Evolutionary conservation across 495 filamentous ascomycete species (phyloP).

Genomic region (Umbilicaria muhlenbergii): DNA sequence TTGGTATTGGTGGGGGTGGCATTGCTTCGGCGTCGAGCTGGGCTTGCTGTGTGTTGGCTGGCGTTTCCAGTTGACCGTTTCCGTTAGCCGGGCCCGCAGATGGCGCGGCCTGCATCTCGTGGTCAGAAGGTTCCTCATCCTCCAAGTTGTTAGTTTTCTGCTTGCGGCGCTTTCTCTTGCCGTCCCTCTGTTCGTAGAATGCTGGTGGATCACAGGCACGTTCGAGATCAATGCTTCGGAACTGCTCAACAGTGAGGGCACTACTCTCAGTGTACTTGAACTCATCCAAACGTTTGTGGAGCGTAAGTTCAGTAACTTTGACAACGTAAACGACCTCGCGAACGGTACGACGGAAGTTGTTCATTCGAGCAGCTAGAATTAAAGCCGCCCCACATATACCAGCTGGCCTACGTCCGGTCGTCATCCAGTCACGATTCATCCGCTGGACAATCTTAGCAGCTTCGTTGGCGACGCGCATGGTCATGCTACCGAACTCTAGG

Average conservation of each 20-base stretch:
- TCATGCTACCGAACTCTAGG: slow-evolving; percentile 70
- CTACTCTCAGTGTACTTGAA: slow-evolving; percentile 72
- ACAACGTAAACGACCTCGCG: slow-evolving; percentile 92
- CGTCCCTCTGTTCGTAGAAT: slow-evolving; percentile 46
- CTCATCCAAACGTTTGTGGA: slow-evolving; percentile 76
- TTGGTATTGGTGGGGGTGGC: slow-evolving; percentile 14
- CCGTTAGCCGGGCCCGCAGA: slow-evolving; percentile 1
- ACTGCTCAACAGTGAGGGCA: slow-evolving; percentile 71
- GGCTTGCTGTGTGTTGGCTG: slow-evolving; percentile 6
- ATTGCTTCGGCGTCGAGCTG: slow-evolving; percentile 9
- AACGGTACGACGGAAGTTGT: slow-evolving; percentile 85
- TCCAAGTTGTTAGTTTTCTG: slow-evolving; percentile 21
- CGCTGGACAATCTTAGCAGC: slow-evolving; percentile 72
- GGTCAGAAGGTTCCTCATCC: slow-evolving; percentile 15
- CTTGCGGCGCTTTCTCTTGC: slow-evolving; percentile 25
- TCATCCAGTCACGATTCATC: slow-evolving; percentile 95
- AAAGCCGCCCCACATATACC: slow-evolving; percentile 90
- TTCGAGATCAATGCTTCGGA: slow-evolving; percentile 51
- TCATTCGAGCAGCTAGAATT: slow-evolving; percentile 89
- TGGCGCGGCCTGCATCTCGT: slow-evolving; percentile 7
- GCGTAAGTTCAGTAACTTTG: slow-evolving; percentile 82
- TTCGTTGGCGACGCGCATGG: slow-evolving; percentile 67
- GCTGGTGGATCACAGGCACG: slow-evolving; percentile 67
- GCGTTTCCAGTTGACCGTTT: not conserved
- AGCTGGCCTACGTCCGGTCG: slow-evolving; percentile 77